Evolutionary conservation across 345 rosid genomes (phyloP).

Genomic region (Dovyalis caffra): DNA sequence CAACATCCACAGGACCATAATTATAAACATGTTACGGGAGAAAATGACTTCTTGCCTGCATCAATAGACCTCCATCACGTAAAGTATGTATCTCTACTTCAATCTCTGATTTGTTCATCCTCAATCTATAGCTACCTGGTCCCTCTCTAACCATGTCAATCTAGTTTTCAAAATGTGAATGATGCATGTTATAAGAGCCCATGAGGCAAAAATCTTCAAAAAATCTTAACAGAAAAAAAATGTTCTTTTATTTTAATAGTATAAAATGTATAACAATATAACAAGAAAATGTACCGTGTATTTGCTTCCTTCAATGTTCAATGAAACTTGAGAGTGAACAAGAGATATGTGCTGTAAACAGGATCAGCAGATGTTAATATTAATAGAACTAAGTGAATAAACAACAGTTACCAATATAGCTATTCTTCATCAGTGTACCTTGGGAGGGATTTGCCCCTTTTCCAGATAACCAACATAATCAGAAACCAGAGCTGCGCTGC

Average conservation of each 20-base stretch:
- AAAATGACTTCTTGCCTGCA: constrained; percentile 75
- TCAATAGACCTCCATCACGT: constrained; percentile 96
- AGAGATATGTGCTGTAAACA: constrained; percentile 89
- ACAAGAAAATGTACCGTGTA: constrained; percentile 56
- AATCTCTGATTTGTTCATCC: constrained; percentile 83
- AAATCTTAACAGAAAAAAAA: not conserved
- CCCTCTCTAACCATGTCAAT: constrained; percentile 95
- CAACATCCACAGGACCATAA: not conserved
- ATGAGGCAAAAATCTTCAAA: constrained; percentile 1
- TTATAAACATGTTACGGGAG: not conserved
- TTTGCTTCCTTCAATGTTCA: constrained; percentile 99
- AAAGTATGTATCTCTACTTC: constrained; percentile 97
- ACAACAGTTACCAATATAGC: not conserved
- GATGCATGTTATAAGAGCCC: not conserved
- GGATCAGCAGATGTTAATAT: constrained; percentile 17
- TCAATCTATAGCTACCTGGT: constrained; percentile 86
- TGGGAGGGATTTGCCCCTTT: constrained; percentile 99
- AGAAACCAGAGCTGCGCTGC: constrained; percentile 94
- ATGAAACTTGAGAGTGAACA: constrained; percentile 89
- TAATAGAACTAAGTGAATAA: constrained; percentile 14
- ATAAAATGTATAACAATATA: constrained; percentile 5
- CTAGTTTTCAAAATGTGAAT: constrained; percentile 38
- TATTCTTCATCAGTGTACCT: constrained; percentile 45
- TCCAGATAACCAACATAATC: constrained; percentile 97
- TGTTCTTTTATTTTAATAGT: not conserved